A percentile compares a stretch with the other conserved stretches of the same genome.
Evolutionary conservation across 805 yeast species (phyloP).

Genomic region (Cyberlindnera veronae): DNA sequence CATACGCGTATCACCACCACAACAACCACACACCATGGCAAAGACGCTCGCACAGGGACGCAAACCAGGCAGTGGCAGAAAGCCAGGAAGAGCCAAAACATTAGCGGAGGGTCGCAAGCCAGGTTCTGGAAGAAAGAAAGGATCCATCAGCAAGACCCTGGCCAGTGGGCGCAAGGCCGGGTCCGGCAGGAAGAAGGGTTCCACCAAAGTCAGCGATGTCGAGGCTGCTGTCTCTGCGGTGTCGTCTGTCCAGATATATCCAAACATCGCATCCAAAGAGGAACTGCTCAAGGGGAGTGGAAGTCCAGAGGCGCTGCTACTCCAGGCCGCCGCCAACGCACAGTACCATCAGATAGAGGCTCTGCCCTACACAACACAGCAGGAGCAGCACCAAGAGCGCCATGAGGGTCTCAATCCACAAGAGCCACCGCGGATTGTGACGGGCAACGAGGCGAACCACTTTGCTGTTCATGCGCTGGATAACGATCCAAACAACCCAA

Average conservation of each 20-base stretch:
- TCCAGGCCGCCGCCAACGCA: slow-evolving; percentile 7
- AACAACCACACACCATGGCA: slow-evolving; percentile 20
- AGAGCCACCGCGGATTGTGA: background rate
- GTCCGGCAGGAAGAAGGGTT: slow-evolving; percentile 25
- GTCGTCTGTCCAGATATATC: slow-evolving; percentile 4
- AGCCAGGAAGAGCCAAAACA: slow-evolving; percentile 29
- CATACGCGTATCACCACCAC: background rate
- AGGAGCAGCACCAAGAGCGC: slow-evolving; percentile 1
- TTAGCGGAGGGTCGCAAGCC: slow-evolving; percentile 28
- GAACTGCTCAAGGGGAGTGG: slow-evolving; percentile 1
- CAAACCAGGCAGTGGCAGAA: slow-evolving; percentile 29
- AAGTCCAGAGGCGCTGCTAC: slow-evolving; percentile 5
- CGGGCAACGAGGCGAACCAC: slow-evolving; percentile 4
- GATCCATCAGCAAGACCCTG: slow-evolving; percentile 24
- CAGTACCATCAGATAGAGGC: slow-evolving; percentile 7
- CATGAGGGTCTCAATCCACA: too few species aligned
- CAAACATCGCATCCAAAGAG: slow-evolving; percentile 1
- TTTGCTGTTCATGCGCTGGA: slow-evolving; percentile 9
- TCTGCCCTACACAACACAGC: slow-evolving; percentile 1
- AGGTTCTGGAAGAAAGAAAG: slow-evolving; percentile 29
- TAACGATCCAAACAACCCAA: slow-evolving; percentile 4
- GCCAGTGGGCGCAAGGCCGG: slow-evolving; percentile 28
- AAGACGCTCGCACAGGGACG: slow-evolving; percentile 29
- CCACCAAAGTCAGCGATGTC: background rate
- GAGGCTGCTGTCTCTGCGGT: background rate